Evolutionary conservation across 805 yeast genomes (phyloP).

Genomic region (Lipomyces yamanashiensis): DNA sequence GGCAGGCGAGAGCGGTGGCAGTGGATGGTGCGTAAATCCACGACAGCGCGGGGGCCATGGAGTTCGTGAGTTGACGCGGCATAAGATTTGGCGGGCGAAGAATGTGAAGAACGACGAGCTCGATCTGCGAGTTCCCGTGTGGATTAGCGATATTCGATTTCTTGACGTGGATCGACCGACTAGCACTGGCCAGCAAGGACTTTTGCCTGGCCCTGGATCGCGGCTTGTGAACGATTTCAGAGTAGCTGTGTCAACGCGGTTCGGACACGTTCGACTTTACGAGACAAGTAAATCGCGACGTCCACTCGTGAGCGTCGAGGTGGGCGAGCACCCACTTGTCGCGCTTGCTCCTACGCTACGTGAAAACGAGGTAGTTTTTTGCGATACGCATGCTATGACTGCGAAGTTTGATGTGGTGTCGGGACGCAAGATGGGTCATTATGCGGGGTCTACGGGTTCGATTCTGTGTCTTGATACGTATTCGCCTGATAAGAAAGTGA

Average conservation of each 20-base stretch:
- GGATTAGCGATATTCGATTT: constrained; percentile 67
- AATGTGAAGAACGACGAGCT: constrained; percentile 81
- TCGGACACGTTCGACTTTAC: constrained; percentile 71
- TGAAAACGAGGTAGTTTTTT: constrained; percentile 59
- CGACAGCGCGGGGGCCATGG: constrained; percentile 5
- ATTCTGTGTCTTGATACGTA: constrained; percentile 21
- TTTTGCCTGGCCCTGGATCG: neutral
- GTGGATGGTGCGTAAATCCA: constrained; percentile 11
- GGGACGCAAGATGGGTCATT: constrained; percentile 65
- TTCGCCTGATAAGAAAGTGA: neutral
- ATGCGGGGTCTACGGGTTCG: constrained; percentile 76
- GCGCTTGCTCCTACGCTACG: constrained; percentile 46
- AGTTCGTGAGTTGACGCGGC: constrained; percentile 5
- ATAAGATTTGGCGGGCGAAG: constrained; percentile 65
- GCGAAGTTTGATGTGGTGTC: constrained; percentile 57
- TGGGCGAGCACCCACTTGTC: constrained; percentile 60
- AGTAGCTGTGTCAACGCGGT: constrained; percentile 68
- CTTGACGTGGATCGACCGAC: constrained; percentile 42
- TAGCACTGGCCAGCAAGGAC: neutral
- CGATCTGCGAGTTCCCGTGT: constrained; percentile 80
- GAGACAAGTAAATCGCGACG: constrained; percentile 68
- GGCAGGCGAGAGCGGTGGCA: neutral
- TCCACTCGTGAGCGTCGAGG: constrained; percentile 64
- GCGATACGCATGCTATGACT: constrained; percentile 73
- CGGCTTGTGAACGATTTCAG: constrained; percentile 47